These are phyloP conservation scores for Solanum hybrid DNA, from an alignment of 305 asterid genomes.

Conservation along the genomic window DNA sequence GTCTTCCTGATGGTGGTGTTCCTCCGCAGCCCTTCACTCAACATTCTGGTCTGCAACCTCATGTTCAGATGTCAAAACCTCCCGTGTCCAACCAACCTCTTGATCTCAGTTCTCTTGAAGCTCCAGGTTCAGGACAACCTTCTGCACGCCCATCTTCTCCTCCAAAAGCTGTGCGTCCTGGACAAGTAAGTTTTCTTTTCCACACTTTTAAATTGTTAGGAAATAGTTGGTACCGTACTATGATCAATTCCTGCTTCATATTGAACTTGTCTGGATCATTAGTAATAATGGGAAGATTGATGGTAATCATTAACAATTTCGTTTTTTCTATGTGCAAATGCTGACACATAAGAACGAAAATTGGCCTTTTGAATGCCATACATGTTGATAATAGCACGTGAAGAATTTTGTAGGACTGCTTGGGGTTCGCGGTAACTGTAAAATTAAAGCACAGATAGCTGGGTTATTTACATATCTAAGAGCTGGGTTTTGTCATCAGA, in stretches of 20 bases:
- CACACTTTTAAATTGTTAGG: background rate
- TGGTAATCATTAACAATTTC: background rate
- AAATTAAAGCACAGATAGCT: background rate
- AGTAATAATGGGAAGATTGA: background rate
- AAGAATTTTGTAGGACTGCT: background rate
- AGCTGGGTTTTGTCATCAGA: background rate
- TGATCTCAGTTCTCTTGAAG: conserved; percentile 96
- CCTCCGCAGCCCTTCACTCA: conserved; percentile 64
- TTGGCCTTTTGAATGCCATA: background rate
- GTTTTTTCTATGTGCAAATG: background rate
- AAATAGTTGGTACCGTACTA: background rate
- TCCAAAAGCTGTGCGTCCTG: conserved; percentile 95
- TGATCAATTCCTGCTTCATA: background rate
- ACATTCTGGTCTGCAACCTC: conserved; percentile 39
- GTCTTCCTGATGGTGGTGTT: conserved; percentile 89
- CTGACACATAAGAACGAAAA: background rate
- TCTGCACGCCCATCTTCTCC: conserved; percentile 66
- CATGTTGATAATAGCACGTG: background rate
- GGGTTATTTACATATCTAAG: background rate
- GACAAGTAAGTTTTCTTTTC: conserved; percentile 49
- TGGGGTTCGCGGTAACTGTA: background rate
- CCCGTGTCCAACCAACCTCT: conserved; percentile 65
- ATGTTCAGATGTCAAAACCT: conserved; percentile 29
- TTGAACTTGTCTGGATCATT: background rate
- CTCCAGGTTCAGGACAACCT: conserved; percentile 59